Conservation (phyloP, 2,329 filamentous ascomycete species). For the Chaetomium sp. region DNA sequence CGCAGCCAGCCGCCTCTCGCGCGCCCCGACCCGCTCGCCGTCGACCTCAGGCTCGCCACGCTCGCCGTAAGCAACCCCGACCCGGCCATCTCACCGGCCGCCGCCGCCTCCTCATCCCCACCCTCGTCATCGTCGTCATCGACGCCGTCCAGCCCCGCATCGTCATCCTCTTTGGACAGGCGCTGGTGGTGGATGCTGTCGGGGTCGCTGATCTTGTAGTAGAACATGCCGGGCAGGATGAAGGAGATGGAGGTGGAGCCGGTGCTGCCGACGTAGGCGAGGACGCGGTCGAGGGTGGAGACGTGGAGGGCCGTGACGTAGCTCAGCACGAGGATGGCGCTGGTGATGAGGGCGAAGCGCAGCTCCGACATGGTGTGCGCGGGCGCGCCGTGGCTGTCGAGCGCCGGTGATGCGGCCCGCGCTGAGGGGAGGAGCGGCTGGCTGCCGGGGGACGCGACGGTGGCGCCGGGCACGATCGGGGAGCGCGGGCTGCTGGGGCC, state of each 20-base stretch:
- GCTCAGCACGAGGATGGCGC: slow-evolving; percentile 77
- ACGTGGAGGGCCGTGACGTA: slow-evolving; percentile 92
- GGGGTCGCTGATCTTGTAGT: slow-evolving; percentile 95
- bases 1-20: slow-evolving; percentile 43
- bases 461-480: slow-evolving; percentile 44
- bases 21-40: slow-evolving; percentile 7
- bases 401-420: slow-evolving; percentile 33
- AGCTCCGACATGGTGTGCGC: slow-evolving; percentile 75
- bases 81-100: slow-evolving; percentile 20
- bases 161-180: slow-evolving; percentile 87
- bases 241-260: slow-evolving; percentile 96
- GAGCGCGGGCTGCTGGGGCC: slow-evolving; percentile 19
- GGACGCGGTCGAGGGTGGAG: slow-evolving; percentile 81
- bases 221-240: slow-evolving; percentile 93
- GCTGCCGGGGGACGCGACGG: slow-evolving; percentile 40
- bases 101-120: slow-evolving; percentile 47
- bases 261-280: slow-evolving; percentile 93
- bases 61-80: slow-evolving; percentile 47
- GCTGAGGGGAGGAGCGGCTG: slow-evolving; percentile 48
- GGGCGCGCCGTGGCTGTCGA: slow-evolving; percentile 55
- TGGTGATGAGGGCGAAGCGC: slow-evolving; percentile 87
- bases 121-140: slow-evolving; percentile 45
- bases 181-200: slow-evolving; percentile 84
- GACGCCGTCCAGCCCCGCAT: slow-evolving; percentile 52
- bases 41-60: slow-evolving; percentile 50